Conservation (phyloP, 1,284 basidiomycete species). For the Xanthoconium separans region DNA sequence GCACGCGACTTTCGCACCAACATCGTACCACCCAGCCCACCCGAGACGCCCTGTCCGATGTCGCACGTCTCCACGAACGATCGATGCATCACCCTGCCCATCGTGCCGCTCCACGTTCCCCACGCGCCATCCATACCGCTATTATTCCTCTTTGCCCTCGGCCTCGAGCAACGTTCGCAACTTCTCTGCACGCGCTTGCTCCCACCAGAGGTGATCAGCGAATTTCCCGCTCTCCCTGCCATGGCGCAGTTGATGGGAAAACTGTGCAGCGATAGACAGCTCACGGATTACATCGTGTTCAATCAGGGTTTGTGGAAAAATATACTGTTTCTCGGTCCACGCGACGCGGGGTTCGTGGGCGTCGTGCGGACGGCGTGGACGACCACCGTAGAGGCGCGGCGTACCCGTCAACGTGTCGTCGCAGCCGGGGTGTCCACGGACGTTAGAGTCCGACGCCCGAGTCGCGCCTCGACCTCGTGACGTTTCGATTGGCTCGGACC, state of each 20-base stretch:
- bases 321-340: constrained; percentile 38
- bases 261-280: constrained; percentile 30
- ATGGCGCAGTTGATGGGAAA: constrained; percentile 48
- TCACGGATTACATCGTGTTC: constrained; percentile 31
- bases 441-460: constrained; percentile 5
- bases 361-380: constrained; percentile 43
- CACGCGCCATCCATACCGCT: constrained; percentile 35
- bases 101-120: constrained; percentile 33
- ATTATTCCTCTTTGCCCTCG: constrained; percentile 32
- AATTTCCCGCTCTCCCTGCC: constrained; percentile 51
- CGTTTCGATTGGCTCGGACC: constrained; percentile 13
- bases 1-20: constrained; percentile 40
- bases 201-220: constrained; percentile 39
- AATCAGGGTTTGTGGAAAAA: constrained; percentile 48
- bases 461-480: constrained; percentile 15
- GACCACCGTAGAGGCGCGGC: constrained; percentile 42
- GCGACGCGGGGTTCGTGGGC: constrained; percentile 36
- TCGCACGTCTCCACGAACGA: constrained; percentile 23
- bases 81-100: constrained; percentile 30
- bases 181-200: constrained; percentile 40
- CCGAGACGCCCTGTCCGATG: constrained; percentile 34
- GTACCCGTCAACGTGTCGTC: constrained; percentile 25
- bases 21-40: constrained; percentile 33
- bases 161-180: constrained; percentile 33
- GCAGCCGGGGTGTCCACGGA: constrained; percentile 13